These are phyloP conservation scores for Prunus campanulata DNA, from an alignment of 306 rosid species.

Conservation along the genomic window DNA sequence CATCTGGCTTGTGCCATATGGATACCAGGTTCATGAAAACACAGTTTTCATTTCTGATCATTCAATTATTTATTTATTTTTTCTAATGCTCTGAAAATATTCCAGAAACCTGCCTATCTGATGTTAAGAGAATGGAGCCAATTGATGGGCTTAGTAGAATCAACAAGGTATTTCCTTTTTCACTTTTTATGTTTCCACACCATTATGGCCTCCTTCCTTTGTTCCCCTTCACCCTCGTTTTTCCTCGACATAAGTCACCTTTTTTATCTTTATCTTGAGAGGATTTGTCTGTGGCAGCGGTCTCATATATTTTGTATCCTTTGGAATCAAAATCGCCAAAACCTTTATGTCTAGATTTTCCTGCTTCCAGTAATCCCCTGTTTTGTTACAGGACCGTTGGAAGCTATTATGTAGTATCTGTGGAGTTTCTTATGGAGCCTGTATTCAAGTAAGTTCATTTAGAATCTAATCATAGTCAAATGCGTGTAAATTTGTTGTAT, in stretches of 20 bases:
- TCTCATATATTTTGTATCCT: not conserved
- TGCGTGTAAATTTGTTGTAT: conserved; percentile 15
- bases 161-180: conserved; percentile 56
- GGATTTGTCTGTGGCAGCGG: not conserved
- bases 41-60: conserved; percentile 18
- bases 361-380: conserved; percentile 7
- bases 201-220: not conserved
- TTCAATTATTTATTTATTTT: not conserved
- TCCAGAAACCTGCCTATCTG: conserved; percentile 97
- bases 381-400: conserved; percentile 89
- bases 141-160: conserved; percentile 91
- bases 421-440: conserved; percentile 94
- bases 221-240: not conserved
- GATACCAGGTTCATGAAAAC: conserved; percentile 84
- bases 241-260: not conserved
- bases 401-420: conserved; percentile 95
- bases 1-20: conserved; percentile 99
- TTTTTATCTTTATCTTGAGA: not conserved
- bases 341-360: conserved; percentile 2
- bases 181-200: not conserved
- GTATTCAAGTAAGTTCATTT: conserved; percentile 81
- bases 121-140: conserved; percentile 95
- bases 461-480: conserved; percentile 15
- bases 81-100: conserved; percentile 29
- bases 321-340: not conserved